Conservation (phyloP, 192 early-diverging fungal species). For the Allomyces macrogynus region DNA sequence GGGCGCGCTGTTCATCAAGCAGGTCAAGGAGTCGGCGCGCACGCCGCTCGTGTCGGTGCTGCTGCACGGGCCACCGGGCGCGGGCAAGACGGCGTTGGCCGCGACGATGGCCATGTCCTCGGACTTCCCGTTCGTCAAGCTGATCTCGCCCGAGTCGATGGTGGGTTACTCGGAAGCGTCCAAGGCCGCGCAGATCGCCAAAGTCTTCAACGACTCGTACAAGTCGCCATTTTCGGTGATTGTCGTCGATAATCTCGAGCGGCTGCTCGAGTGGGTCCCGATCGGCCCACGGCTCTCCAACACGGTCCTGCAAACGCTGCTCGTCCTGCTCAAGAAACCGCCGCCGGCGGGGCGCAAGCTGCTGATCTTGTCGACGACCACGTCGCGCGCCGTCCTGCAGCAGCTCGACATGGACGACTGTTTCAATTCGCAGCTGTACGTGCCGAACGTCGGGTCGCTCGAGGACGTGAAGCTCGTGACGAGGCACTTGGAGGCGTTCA, state of each 20-base stretch:
- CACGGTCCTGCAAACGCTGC: conserved; percentile 69
- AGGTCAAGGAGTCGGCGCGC: conserved; percentile 52
- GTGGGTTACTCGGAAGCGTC: conserved; percentile 70
- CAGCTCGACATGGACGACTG: conserved; percentile 72
- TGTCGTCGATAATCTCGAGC: conserved; percentile 86
- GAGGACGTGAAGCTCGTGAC: conserved; percentile 44
- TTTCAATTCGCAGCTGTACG: conserved; percentile 68
- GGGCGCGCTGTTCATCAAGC: conserved; percentile 38
- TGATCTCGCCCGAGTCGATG: conserved; percentile 91
- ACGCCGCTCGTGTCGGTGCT: conserved; percentile 84
- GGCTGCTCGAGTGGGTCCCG: conserved; percentile 80
- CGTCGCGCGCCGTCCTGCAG: conserved; percentile 50
- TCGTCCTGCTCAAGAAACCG: conserved; percentile 78
- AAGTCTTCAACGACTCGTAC: conserved; percentile 92
- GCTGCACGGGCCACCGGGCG: conserved; percentile 66
- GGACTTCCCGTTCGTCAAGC: conserved; percentile 89
- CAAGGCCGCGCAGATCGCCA: conserved; percentile 70
- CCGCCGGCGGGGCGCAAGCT: conserved; percentile 67
- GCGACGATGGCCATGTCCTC: conserved; percentile 79
- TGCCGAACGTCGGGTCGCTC: conserved; percentile 55
- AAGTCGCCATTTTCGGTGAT: conserved; percentile 84
- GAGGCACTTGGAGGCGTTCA: conserved; percentile 42
- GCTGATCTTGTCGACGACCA: conserved; percentile 82
- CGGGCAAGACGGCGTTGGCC: conserved; percentile 88
- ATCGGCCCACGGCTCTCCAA: conserved; percentile 95